A percentile compares a stretch with the other conserved stretches of the same genome.
These are phyloP conservation scores for Aspergillus fumigatus DNA, from an alignment of 2,329 filamentous ascomycete species.

Conservation along the genomic window DNA sequence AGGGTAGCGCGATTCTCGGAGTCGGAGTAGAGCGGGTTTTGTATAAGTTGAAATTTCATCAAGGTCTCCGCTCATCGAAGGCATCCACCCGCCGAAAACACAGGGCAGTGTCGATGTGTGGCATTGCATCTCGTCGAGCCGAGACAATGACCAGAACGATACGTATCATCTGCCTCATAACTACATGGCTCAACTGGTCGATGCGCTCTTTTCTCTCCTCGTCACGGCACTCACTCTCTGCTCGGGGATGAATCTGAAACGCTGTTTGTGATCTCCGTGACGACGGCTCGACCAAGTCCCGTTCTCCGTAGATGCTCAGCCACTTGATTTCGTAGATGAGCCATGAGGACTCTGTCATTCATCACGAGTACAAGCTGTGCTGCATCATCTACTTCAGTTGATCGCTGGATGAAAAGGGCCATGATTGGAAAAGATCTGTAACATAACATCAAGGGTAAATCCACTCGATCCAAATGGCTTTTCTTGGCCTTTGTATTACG, in stretches of 20 bases:
- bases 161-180: neutral
- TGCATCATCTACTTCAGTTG: neutral
- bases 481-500: neutral
- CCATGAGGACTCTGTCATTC: neutral
- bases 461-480: neutral
- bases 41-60: neutral
- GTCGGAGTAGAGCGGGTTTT: slow-evolving; percentile 7
- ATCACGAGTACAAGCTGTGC: neutral
- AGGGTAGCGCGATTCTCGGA: slow-evolving; percentile 13
- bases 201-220: neutral
- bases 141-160: neutral
- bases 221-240: neutral
- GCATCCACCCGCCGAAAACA: neutral
- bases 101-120: neutral
- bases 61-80: neutral
- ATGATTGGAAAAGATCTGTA: neutral
- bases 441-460: neutral
- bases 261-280: neutral
- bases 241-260: neutral
- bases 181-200: neutral
- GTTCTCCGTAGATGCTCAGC: neutral
- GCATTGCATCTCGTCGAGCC: neutral
- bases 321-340: neutral
- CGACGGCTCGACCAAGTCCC: neutral
- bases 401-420: neutral